phyloP scores from a whole-genome alignment of 1,139 yeast genomes.

The Geotrichum aggregatum region DNA sequence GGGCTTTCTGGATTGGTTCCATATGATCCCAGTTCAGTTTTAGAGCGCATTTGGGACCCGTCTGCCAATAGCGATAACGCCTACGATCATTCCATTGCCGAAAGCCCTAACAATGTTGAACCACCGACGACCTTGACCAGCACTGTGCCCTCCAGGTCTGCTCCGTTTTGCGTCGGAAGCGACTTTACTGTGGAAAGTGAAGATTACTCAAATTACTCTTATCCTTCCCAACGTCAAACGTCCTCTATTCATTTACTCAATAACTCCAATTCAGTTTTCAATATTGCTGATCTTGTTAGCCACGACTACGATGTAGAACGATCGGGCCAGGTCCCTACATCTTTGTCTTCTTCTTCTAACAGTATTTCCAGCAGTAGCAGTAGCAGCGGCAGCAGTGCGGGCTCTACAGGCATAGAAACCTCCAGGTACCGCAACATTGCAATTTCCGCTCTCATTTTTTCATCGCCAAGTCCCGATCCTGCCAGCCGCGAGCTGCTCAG shows the following conservation, averaged over 20 bases:
- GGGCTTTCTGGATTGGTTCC: conserved; percentile 15
- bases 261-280: neutral
- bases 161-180: no score
- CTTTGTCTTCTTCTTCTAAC: neutral
- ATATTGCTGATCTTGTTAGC: neutral
- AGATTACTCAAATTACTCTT: neutral
- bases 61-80: neutral
- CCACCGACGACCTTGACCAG: neutral
- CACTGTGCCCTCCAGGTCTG: neutral
- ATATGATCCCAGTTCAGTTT: conserved; percentile 8
- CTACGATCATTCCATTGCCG: conserved; percentile 7
- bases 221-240: neutral
- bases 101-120: neutral
- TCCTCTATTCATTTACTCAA: conserved; percentile 3
- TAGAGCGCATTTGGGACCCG: conserved; percentile 18
- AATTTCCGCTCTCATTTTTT: conserved; percentile 15
- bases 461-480: neutral
- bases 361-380: neutral
- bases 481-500: neutral
- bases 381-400: neutral
- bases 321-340: neutral
- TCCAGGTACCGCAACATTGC: conserved; percentile 14
- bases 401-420: neutral
- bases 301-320: neutral
- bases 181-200: neutral